phyloP scores from a whole-genome alignment of 495 filamentous ascomycete species.

The Staphylotrichum longicolle region DNA sequence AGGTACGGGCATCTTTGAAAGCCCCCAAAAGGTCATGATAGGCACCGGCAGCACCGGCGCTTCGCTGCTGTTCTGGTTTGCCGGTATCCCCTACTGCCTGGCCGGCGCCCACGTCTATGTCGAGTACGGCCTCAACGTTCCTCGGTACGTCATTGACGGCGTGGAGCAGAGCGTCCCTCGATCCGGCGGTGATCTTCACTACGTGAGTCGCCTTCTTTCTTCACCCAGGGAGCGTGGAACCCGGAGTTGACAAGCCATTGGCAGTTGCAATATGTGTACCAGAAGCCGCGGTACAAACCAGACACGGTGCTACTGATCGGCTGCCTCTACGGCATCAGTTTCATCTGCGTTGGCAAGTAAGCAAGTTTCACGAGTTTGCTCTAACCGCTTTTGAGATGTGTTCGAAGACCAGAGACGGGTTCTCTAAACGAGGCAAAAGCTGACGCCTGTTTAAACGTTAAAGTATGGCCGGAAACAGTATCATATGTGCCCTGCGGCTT shows the following conservation, averaged over 20 bases:
- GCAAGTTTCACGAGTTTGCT: no score
- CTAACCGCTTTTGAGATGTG: no score
- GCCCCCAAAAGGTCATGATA: background rate
- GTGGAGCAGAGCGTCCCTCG: background rate
- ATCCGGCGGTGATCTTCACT: background rate
- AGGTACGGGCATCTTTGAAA: background rate
- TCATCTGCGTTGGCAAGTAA: background rate
- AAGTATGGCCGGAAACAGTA: background rate
- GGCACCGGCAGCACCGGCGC: background rate
- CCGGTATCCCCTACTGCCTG: background rate
- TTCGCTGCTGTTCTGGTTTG: background rate
- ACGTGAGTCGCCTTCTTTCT: background rate
- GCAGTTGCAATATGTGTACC: background rate
- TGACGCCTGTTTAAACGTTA: no score
- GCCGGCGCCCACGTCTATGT: slow-evolving; percentile 1
- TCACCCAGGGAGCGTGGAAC: no score
- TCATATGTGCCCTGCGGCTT: background rate
- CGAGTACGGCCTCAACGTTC: slow-evolving; percentile 1
- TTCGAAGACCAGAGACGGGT: no score
- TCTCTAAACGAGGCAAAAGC: no score
- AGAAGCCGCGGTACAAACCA: background rate
- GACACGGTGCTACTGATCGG: background rate
- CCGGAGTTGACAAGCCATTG: background rate
- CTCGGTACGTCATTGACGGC: background rate
- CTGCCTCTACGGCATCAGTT: background rate